Evolutionary conservation across 495 filamentous ascomycete genomes (phyloP).

Genomic region (Hyaloscypha hepaticicola): DNA sequence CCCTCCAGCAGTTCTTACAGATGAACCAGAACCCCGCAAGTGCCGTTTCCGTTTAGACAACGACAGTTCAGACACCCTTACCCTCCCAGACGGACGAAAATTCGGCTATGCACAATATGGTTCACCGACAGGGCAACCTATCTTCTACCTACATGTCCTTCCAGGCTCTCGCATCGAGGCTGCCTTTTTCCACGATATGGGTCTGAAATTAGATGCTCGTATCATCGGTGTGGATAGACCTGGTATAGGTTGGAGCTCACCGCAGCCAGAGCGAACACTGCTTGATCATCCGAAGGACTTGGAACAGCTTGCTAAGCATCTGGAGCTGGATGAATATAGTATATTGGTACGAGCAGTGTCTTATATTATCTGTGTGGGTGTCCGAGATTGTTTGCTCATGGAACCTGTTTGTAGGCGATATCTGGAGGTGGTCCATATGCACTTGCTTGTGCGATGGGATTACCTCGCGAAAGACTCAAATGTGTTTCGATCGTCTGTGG

Average conservation of each 20-base stretch:
- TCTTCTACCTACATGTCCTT: constrained; percentile 14
- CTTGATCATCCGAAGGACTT: constrained; percentile 10
- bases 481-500: constrained; percentile 7
- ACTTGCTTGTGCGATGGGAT: constrained; percentile 13
- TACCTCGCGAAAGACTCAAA: constrained; percentile 10
- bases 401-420: background rate
- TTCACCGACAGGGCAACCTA: background rate
- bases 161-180: constrained; percentile 19
- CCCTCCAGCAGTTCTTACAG: no score
- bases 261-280: constrained; percentile 10
- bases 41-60: background rate
- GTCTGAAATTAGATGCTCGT: constrained; percentile 10
- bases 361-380: background rate
- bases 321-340: constrained; percentile 1
- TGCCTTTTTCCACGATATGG: background rate
- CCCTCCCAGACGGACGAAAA: constrained; percentile 20
- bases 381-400: no score
- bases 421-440: constrained; percentile 21
- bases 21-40: no score
- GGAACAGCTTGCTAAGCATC: constrained; percentile 3
- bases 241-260: constrained; percentile 16
- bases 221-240: constrained; percentile 18
- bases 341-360: background rate
- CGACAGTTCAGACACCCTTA: background rate
- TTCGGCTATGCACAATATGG: constrained; percentile 23